A percentile compares a stretch with the other conserved stretches of the same genome.
These are phyloP conservation scores for Tetrahymena thermophila DNA, from an alignment of 73 alveolate species.

Conservation along the genomic window DNA sequence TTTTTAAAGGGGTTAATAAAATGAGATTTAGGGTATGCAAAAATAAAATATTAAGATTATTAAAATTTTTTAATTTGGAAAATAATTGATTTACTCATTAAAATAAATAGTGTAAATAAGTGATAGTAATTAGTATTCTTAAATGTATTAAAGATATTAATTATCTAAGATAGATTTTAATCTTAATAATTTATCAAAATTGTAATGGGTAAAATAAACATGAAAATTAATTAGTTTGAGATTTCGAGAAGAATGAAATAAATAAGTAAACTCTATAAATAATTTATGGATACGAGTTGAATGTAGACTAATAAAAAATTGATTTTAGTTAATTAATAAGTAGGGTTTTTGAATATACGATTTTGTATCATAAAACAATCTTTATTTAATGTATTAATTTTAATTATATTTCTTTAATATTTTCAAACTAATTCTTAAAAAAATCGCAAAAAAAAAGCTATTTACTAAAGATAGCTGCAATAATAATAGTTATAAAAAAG, in stretches of 20 bases:
- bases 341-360: not conserved
- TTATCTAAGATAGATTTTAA: not conserved
- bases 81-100: too few species aligned
- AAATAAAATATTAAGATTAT: too few species aligned
- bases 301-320: not conserved
- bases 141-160: not conserved
- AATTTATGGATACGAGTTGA: not conserved
- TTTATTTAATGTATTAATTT: too few species aligned
- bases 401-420: too few species aligned
- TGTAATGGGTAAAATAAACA: not conserved
- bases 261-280: not conserved
- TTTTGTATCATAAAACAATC: not conserved
- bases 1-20: too few species aligned
- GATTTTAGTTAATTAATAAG: not conserved
- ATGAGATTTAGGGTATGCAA: too few species aligned
- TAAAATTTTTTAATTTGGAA: too few species aligned
- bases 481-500: not conserved
- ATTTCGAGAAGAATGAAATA: not conserved
- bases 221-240: not conserved
- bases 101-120: too few species aligned
- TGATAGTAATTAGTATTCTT: not conserved
- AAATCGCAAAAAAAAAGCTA: not conserved
- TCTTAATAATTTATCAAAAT: not conserved
- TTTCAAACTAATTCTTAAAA: not conserved
- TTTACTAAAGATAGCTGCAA: not conserved